Conservation (phyloP, 2,329 filamentous ascomycete genomes). For the Neurospora sp. region DNA sequence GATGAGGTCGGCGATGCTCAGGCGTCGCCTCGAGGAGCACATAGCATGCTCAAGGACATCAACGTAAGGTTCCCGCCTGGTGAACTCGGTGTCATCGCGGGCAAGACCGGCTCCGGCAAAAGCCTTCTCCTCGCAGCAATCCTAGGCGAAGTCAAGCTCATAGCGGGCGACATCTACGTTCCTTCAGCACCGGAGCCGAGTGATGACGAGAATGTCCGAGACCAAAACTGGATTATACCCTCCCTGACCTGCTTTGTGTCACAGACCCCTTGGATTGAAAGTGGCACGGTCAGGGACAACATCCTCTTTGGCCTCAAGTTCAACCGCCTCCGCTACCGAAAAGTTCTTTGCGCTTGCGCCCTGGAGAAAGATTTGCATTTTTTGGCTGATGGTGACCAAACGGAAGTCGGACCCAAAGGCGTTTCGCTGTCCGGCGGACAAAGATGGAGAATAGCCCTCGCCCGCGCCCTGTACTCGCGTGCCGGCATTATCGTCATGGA, state of each 20-base stretch:
- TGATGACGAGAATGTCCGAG: constrained; percentile 16
- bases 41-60: constrained; percentile 24
- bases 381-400: constrained; percentile 32
- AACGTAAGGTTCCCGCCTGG: constrained; percentile 24
- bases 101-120: constrained; percentile 31
- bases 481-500: constrained; percentile 36
- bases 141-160: constrained; percentile 28
- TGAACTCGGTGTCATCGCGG: constrained; percentile 26
- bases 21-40: constrained; percentile 14
- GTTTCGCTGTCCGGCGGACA: constrained; percentile 36
- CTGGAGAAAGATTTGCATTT: constrained; percentile 33
- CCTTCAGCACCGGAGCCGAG: constrained; percentile 16
- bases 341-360: constrained; percentile 35
- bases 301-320: constrained; percentile 34
- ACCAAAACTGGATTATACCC: constrained; percentile 25
- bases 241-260: constrained; percentile 33
- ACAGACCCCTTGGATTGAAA: constrained; percentile 38
- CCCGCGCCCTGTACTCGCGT: constrained; percentile 34
- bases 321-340: constrained; percentile 30
- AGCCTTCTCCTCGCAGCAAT: constrained; percentile 29
- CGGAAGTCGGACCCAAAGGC: constrained; percentile 32
- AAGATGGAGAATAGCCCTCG: constrained; percentile 34
- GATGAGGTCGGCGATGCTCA: constrained; percentile 7
- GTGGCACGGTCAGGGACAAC: constrained; percentile 33
- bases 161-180: constrained; percentile 22